Evolutionary conservation across 148 eudicot genomes (phyloP).

Genomic region (Vaccinium vitisidaea): DNA sequence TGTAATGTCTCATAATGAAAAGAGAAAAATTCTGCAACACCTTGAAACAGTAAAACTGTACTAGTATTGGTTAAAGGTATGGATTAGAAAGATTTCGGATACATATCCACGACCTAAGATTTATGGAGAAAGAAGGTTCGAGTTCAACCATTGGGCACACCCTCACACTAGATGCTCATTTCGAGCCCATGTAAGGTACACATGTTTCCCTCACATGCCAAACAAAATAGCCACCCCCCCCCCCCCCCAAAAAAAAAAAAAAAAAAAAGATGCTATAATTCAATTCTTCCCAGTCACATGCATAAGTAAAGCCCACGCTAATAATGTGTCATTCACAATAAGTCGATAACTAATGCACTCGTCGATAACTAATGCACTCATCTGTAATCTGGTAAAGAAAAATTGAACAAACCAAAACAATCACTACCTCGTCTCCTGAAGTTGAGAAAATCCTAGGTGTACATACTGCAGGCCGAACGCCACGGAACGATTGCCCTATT

Average conservation of each 20-base stretch:
- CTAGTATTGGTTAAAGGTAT: not conserved
- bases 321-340: not conserved
- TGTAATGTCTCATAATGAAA: not conserved
- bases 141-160: not conserved
- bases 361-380: not conserved
- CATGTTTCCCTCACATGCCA: not conserved
- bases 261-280: not conserved
- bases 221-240: not conserved
- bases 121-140: not conserved
- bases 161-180: not conserved
- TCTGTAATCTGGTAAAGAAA: not conserved
- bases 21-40: not conserved
- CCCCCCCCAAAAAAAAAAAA: not conserved
- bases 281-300: not conserved
- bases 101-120: not conserved
- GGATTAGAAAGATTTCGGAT: not conserved
- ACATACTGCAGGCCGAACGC: slow-evolving; percentile 21
- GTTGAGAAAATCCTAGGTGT: slow-evolving; percentile 19
- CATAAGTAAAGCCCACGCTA: not conserved
- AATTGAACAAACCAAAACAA: not conserved
- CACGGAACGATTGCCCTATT: slow-evolving; percentile 30
- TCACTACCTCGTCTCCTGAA: slow-evolving; percentile 30
- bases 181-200: not conserved
- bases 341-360: not conserved
- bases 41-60: not conserved